Evolutionary conservation across 768 basidiomycete species (phyloP).

Genomic region (Rhodotorula paludigena): DNA sequence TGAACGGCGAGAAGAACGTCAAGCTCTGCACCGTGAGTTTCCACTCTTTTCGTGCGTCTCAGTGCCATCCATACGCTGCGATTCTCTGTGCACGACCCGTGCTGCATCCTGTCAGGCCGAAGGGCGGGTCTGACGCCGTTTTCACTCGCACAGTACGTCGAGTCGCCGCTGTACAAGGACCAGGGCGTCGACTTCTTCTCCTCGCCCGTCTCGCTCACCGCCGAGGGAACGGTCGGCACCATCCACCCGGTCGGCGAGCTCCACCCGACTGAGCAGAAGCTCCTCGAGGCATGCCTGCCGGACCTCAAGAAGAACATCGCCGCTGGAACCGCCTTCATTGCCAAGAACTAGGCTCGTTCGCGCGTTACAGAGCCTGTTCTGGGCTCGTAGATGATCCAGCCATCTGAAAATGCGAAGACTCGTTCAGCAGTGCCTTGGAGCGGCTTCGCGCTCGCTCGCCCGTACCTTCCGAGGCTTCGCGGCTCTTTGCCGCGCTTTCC

Average conservation of each 20-base stretch:
- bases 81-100: too few species aligned
- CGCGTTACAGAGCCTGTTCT: too few species aligned
- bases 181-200: slow-evolving; percentile 94
- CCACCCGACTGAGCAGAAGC: slow-evolving; percentile 73
- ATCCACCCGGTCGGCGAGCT: slow-evolving; percentile 78
- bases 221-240: slow-evolving; percentile 74
- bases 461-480: too few species aligned
- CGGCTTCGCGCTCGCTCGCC: too few species aligned
- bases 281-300: slow-evolving; percentile 74
- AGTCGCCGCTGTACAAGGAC: slow-evolving; percentile 75
- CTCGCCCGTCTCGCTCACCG: slow-evolving; percentile 81
- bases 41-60: background rate
- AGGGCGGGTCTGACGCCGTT: too few species aligned
- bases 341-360: too few species aligned
- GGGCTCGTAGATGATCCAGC: too few species aligned
- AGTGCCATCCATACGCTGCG: too few species aligned
- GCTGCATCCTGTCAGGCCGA: background rate
- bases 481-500: too few species aligned
- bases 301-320: slow-evolving; percentile 62
- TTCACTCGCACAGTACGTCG: slow-evolving; percentile 55
- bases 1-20: slow-evolving; percentile 64
- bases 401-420: too few species aligned
- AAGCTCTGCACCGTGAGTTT: slow-evolving; percentile 21
- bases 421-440: too few species aligned
- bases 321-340: slow-evolving; percentile 24